These are phyloP conservation scores for Aureobasidium zeae DNA, from an alignment of 2,329 filamentous ascomycete species.

Conservation along the genomic window DNA sequence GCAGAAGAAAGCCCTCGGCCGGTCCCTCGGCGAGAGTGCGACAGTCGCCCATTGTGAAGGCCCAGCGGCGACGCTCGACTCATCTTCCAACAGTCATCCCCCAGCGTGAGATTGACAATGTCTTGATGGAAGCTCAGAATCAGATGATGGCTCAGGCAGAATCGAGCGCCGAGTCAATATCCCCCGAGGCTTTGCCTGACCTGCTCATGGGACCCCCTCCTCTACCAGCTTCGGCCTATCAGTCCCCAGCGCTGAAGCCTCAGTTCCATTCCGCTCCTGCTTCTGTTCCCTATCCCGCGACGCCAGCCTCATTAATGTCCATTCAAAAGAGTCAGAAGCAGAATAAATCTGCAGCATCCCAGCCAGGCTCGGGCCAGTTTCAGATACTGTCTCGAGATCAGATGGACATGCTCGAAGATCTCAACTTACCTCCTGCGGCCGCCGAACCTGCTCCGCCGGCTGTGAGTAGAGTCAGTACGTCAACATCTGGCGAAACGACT, in stretches of 20 bases:
- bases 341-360: slow-evolving; percentile 2
- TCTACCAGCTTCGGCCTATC: slow-evolving; percentile 52
- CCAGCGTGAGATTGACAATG: slow-evolving; percentile 36
- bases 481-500: slow-evolving; percentile 43
- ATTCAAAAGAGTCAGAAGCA: slow-evolving; percentile 25
- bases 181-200: slow-evolving; percentile 41
- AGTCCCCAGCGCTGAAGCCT: slow-evolving; percentile 58
- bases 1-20: slow-evolving; percentile 40
- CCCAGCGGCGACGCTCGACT: slow-evolving; percentile 44
- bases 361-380: slow-evolving; percentile 11
- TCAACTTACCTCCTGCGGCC: slow-evolving; percentile 68
- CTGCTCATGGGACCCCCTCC: slow-evolving; percentile 50
- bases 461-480: slow-evolving; percentile 12
- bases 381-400: slow-evolving; percentile 19
- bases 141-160: slow-evolving; percentile 20
- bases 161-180: slow-evolving; percentile 41
- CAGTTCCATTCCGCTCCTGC: slow-evolving; percentile 32
- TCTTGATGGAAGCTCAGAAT: slow-evolving; percentile 31
- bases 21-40: slow-evolving; percentile 44
- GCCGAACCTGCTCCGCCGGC: slow-evolving; percentile 37
- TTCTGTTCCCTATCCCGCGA: slow-evolving; percentile 48
- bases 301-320: slow-evolving; percentile 76
- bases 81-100: slow-evolving; percentile 36
- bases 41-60: slow-evolving; percentile 65
- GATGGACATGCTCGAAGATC: slow-evolving; percentile 45